These are phyloP conservation scores for Lathyrus aphaca DNA, from an alignment of 306 rosid genomes.

Conservation along the genomic window DNA sequence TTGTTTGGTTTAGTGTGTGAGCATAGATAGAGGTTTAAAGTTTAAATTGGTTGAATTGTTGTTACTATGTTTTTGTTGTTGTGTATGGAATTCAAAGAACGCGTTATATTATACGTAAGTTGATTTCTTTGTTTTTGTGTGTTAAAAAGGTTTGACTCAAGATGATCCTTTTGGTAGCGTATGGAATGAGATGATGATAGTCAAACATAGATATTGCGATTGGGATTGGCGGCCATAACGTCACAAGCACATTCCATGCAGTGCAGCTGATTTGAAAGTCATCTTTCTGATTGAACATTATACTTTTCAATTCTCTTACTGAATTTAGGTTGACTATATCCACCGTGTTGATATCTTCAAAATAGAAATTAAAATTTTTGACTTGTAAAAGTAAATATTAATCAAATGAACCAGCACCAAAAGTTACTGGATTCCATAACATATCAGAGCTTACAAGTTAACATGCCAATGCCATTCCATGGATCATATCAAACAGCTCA, in stretches of 20 bases:
- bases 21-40: not conserved
- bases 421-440: too few species aligned
- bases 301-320: not conserved
- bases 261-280: not conserved
- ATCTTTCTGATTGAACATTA: not conserved
- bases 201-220: too few species aligned
- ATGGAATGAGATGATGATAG: not conserved
- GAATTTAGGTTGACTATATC: constrained; percentile 21
- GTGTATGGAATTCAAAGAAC: too few species aligned
- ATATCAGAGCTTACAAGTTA: too few species aligned
- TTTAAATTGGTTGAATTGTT: not conserved
- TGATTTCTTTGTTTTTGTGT: too few species aligned
- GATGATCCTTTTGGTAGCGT: not conserved
- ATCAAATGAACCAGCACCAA: too few species aligned
- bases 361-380: not conserved
- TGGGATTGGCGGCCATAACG: too few species aligned
- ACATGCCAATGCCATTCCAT: not conserved
- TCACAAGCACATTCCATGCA: not conserved
- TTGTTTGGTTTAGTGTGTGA: too few species aligned
- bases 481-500: constrained; percentile 26
- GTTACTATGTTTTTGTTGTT: not conserved
- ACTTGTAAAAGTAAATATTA: too few species aligned
- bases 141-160: too few species aligned
- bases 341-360: not conserved
- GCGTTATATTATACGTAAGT: too few species aligned